Conservation (phyloP, 2,329 filamentous ascomycete species). For the Colletotrichum liaoningense region DNA sequence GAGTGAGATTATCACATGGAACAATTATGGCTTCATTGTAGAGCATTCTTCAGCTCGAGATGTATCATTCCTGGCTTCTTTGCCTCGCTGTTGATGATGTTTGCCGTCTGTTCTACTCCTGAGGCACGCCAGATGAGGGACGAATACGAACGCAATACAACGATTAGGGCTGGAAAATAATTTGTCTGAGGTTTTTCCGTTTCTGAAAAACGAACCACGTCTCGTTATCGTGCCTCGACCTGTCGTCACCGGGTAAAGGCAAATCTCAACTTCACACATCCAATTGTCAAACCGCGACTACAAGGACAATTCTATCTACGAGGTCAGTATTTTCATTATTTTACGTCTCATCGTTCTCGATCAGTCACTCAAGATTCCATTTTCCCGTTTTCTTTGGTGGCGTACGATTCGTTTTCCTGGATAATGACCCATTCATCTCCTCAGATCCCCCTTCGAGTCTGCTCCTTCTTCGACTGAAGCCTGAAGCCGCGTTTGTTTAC, state of each 20-base stretch:
- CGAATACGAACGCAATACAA: neutral
- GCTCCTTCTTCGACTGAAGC: neutral
- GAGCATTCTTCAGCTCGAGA: neutral
- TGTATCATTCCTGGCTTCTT: neutral
- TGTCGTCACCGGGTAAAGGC: neutral
- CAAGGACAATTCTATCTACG: neutral
- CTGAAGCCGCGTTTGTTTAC: neutral
- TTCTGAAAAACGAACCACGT: neutral
- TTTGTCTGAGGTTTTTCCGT: neutral
- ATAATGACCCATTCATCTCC: neutral
- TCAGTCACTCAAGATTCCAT: neutral
- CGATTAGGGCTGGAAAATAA: neutral
- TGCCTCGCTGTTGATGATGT: neutral
- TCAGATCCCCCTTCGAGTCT: too few species aligned
- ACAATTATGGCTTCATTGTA: neutral
- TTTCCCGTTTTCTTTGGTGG: neutral
- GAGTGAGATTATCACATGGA: neutral
- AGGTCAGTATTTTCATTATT: neutral
- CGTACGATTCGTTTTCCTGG: neutral
- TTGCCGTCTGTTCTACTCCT: neutral
- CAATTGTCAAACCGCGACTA: neutral
- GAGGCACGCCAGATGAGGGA: accelerated
- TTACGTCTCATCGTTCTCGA: neutral
- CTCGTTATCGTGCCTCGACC: neutral
- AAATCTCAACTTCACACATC: neutral